Conservation (phyloP, 1,284 basidiomycete genomes). For the Erythrobasidium hasegawianum region DNA sequence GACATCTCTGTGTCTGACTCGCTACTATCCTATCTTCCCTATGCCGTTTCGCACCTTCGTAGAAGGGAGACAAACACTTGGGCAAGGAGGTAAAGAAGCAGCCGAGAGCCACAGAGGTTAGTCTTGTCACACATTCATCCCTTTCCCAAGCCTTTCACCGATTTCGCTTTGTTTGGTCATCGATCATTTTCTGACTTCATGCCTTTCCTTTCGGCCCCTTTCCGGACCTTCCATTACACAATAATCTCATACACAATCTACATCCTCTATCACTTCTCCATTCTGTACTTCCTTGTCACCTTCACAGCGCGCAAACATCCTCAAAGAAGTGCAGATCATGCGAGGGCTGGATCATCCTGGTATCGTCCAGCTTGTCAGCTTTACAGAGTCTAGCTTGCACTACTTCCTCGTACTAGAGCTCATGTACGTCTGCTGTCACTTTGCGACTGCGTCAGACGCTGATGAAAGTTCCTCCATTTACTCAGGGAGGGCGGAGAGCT, state of each 20-base stretch:
- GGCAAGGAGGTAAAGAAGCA: constrained; percentile 87
- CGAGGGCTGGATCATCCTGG: constrained; percentile 83
- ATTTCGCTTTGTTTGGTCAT: constrained; percentile 2
- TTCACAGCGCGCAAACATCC: constrained; percentile 86
- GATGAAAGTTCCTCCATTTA: constrained; percentile 47
- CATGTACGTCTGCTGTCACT: constrained; percentile 53
- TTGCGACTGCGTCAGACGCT: neutral
- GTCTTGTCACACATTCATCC: constrained; percentile 42
- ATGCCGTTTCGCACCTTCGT: constrained; percentile 28
- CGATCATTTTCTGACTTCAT: constrained; percentile 7
- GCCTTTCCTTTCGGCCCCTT: constrained; percentile 2
- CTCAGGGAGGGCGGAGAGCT: constrained; percentile 97
- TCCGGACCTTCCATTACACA: constrained; percentile 21
- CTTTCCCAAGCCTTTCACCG: neutral
- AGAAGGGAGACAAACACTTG: constrained; percentile 88
- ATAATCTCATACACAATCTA: constrained; percentile 32
- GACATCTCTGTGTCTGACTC: constrained; percentile 42
- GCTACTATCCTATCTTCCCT: constrained; percentile 5
- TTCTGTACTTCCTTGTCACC: constrained; percentile 6
- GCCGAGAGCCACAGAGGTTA: constrained; percentile 91
- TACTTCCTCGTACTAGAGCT: constrained; percentile 91
- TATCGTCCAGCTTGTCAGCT: constrained; percentile 82
- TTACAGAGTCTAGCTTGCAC: constrained; percentile 85
- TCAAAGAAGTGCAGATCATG: constrained; percentile 99
- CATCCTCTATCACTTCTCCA: constrained; percentile 7